phyloP scores from a whole-genome alignment of 148 eudicot species.

The Polygonum aviculare region DNA sequence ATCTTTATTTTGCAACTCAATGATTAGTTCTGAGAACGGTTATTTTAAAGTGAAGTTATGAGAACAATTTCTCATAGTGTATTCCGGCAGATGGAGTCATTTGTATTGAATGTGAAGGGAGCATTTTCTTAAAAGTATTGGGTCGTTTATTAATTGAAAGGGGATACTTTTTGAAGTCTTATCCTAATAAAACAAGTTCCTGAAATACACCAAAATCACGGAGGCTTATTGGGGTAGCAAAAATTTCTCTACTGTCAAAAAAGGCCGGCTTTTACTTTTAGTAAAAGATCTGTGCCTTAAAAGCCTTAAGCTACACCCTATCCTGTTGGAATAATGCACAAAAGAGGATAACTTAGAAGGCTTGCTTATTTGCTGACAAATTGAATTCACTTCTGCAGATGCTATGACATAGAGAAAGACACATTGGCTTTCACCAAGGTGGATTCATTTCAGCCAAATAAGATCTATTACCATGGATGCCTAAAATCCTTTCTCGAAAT shows the following conservation, averaged over 20 bases:
- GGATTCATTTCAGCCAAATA: conserved; percentile 75
- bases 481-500: conserved; percentile 83
- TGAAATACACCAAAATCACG: neutral
- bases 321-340: neutral
- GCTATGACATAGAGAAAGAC: conserved; percentile 81
- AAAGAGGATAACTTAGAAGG: neutral
- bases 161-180: neutral
- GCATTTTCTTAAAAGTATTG: neutral
- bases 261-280: neutral
- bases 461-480: conserved; percentile 89
- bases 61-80: neutral
- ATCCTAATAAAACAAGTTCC: neutral
- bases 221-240: neutral
- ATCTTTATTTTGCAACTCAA: neutral
- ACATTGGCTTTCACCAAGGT: conserved; percentile 84
- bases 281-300: neutral
- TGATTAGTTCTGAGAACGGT: neutral
- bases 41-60: neutral
- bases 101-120: conserved; percentile 1
- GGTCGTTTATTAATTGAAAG: neutral
- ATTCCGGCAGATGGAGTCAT: neutral
- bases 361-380: neutral
- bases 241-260: neutral
- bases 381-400: conserved; percentile 28
- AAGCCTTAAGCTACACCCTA: neutral